Base-by-base conservation (phyloP, 345 rosid species). In the Garcia nutans region DNA sequence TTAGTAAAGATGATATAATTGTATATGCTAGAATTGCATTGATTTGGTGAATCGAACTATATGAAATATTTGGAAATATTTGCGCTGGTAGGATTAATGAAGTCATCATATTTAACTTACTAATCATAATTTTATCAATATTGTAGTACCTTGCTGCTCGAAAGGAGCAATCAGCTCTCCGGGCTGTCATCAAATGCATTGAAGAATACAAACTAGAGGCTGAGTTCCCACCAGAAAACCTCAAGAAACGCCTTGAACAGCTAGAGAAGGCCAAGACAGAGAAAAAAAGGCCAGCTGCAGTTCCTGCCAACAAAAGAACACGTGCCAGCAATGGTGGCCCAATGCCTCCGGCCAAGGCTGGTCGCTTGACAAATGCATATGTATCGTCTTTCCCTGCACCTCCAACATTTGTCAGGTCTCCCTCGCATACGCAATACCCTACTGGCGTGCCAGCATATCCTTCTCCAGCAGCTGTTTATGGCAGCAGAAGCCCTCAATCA, bases 301-400 rank as follows among this genome's bases (percentile, higher is more conserved):
- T 86, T 23, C 98, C 99, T 5, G 98, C 97, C 2, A 96, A 92
- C 86, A 93, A 96, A 77, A 82, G 99, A 86, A 96, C 97, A 11
- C 78, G 99, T 0, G 97, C 97, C 41, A 90, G 88, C 82, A 92
- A 86, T 78, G 92, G 89, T 24, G 98, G 97, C 57, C 99, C 98
- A 31, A 93, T 96, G 98, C 98, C 99, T 80, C 99, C 99, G 7
- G 99, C 98, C 42, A 93, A 96, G 80, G 99, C 99, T 20, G 99
- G 99, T 10, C 98, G 99, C 76, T 78, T 86, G 83, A 88, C 88
- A 33, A 93, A 92, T 70, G 98, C 99, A 56, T 93, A 96, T 28
- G 98, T 96, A 44, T 96, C 99, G 44, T 96, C 99, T 72, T 93
- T 93, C 56, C 95, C 95, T 1, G 87, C 92, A 23, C 93, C 91